These are phyloP conservation scores for Termitomyces titanicus DNA, from an alignment of 768 basidiomycete genomes.

Conservation along the genomic window DNA sequence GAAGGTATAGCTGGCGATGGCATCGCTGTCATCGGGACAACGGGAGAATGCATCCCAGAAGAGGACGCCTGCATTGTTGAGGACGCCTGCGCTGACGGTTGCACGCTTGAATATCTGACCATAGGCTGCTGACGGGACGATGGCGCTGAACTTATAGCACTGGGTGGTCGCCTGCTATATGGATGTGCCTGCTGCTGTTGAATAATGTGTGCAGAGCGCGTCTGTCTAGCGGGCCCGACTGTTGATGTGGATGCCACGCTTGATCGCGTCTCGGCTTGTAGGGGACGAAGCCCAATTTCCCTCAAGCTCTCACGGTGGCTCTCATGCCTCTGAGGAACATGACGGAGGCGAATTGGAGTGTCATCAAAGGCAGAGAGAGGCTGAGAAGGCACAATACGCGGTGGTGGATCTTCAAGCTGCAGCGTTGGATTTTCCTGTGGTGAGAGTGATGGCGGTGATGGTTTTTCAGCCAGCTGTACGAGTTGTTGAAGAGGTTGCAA, in stretches of 20 bases:
- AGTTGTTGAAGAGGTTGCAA: conserved; percentile 19
- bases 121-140: conserved; percentile 14
- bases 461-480: conserved; percentile 18
- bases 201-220: conserved; percentile 3
- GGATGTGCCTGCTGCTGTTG: conserved; percentile 17
- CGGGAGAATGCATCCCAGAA: conserved; percentile 20
- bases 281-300: conserved; percentile 16
- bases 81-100: conserved; percentile 19
- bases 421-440: conserved; percentile 23
- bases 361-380: conserved; percentile 22
- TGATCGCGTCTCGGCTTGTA: conserved; percentile 18
- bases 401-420: conserved; percentile 27
- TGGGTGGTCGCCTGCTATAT: conserved; percentile 9
- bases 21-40: conserved; percentile 12
- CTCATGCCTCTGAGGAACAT: conserved; percentile 22
- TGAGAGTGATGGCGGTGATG: conserved; percentile 24
- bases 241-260: conserved; percentile 12
- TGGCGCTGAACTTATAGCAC: conserved; percentile 14
- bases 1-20: conserved; percentile 22
- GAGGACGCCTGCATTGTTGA: conserved; percentile 19
- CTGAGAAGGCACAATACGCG: conserved; percentile 28
- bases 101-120: conserved; percentile 23
- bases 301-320: conserved; percentile 23
- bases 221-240: conserved; percentile 13
- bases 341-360: conserved; percentile 29